phyloP scores from a whole-genome alignment of 441 rosid genomes.

The Pelargonium cotyledonis region DNA sequence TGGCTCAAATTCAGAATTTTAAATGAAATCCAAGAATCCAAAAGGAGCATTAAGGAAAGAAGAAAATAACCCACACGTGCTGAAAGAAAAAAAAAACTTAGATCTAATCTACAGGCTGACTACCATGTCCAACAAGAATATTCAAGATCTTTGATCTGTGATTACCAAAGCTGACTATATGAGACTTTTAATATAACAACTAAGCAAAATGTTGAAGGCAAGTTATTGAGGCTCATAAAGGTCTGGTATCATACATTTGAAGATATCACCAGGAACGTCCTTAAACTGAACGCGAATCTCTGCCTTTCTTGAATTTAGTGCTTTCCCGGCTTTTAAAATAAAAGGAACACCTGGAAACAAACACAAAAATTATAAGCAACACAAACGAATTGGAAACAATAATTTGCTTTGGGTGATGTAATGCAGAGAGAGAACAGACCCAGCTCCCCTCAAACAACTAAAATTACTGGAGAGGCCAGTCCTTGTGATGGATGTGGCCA shows the following conservation, averaged over 20 bases:
- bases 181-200: conserved; percentile 5
- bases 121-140: neutral
- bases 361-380: neutral
- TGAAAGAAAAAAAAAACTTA: neutral
- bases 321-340: conserved; percentile 94
- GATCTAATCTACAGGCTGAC: neutral
- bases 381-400: conserved; percentile 6
- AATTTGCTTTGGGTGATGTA: conserved; percentile 9
- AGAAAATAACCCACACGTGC: neutral
- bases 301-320: conserved; percentile 89
- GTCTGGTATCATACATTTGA: conserved; percentile 50
- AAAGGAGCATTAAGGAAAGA: neutral
- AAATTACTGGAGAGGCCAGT: neutral
- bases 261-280: conserved; percentile 98
- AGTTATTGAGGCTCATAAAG: conserved; percentile 14
- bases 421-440: neutral
- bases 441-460: neutral
- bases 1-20: too few species aligned
- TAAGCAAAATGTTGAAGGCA: neutral
- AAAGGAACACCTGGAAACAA: conserved; percentile 80
- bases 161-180: neutral
- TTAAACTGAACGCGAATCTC: conserved; percentile 94
- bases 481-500: neutral
- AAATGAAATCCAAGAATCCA: too few species aligned
- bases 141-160: neutral